Base-by-base conservation (phyloP, 495 filamentous ascomycete species). In the Xylaria palmicola region DNA sequence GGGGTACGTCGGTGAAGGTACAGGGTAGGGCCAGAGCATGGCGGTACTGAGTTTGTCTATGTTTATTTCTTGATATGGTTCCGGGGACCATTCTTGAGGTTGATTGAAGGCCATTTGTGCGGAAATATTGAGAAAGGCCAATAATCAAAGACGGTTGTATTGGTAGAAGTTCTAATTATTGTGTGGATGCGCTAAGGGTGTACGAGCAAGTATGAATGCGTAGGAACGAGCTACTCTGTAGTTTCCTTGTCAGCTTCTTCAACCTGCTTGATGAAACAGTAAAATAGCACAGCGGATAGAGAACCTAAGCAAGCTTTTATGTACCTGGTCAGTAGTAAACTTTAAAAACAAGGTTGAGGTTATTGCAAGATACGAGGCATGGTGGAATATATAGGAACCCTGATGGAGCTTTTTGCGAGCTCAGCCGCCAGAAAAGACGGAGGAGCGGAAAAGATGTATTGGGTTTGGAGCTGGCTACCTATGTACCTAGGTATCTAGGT, bases 1-100 rank as follows among this genome's bases (percentile, higher is more conserved):
- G 37, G 36, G 37, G 41, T 57, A 57, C 55, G 55, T 47, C 20
- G 41, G 40, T 57, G 55, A 57, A 45, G 55, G 43, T 47, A 47
- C 30, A 57, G 55, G 55, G 41, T 57, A 57, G 55, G 55, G 55
- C 55, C 55, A 57, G 55, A 57, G 41, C 41, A 56, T 56, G 19
- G 40, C 55, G 30, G 30, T 34, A 13, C 15, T 13, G 52, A 41
- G 36, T 57, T 27, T 4, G 3, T 57, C 3, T 57, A 57, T 57
- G 55, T 15, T 8, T 57, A 57, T 57, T 47, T 57, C 55, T 47
- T 37, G 55, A 47, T 57, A 57, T 57, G 55, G 40, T 47, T 57
- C 55, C 55, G 41, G 41, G 55, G 55, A 48, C 55, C 41, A 37
- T 57, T 45, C 2, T 57, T 57, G 27, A 57, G 55, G 52, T 43